Conservation (phyloP, 345 rosid genomes). For the Bretschneidera sinensis region DNA sequence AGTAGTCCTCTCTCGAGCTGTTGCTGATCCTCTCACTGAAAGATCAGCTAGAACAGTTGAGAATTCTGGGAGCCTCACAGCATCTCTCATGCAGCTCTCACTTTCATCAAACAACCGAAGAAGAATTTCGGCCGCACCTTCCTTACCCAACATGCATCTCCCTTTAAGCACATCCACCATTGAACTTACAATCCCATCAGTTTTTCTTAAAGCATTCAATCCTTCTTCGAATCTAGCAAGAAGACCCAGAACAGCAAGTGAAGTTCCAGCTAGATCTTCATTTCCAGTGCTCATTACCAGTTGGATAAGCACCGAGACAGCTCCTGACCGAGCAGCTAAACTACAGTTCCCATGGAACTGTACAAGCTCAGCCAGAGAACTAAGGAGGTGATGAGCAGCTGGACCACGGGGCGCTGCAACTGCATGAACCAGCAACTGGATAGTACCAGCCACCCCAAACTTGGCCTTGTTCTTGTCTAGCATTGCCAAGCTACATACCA, state of each 20-base stretch:
- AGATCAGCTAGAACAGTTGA: conserved; percentile 41
- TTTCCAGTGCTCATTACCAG: conserved; percentile 19
- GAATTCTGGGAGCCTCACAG: conserved; percentile 33
- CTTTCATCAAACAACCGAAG: conserved; percentile 52
- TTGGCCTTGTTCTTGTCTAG: conserved; percentile 66
- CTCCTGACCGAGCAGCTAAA: conserved; percentile 45
- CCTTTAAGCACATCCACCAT: conserved; percentile 47
- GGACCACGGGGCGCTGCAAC: conserved; percentile 21
- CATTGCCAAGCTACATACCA: conserved; percentile 61
- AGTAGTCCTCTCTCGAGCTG: conserved; percentile 44
- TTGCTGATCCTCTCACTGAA: conserved; percentile 46
- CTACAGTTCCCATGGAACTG: conserved; percentile 68
- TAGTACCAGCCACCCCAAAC: conserved; percentile 53
- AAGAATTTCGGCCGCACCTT: conserved; percentile 57
- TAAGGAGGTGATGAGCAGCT: conserved; percentile 41
- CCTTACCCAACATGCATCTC: conserved; percentile 51
- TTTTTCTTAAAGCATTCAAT: conserved; percentile 28
- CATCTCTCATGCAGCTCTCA: conserved; percentile 41
- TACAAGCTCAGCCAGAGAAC: conserved; percentile 51
- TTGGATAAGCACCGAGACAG: conserved; percentile 26
- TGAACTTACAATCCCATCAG: conserved; percentile 32
- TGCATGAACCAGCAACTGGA: conserved; percentile 32
- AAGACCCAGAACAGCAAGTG: conserved; percentile 38
- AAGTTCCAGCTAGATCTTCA: conserved; percentile 38
- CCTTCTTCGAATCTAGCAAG: conserved; percentile 52